These are phyloP conservation scores for Melanogaster broomeanus DNA, from an alignment of 768 basidiomycete genomes.

Conservation along the genomic window DNA sequence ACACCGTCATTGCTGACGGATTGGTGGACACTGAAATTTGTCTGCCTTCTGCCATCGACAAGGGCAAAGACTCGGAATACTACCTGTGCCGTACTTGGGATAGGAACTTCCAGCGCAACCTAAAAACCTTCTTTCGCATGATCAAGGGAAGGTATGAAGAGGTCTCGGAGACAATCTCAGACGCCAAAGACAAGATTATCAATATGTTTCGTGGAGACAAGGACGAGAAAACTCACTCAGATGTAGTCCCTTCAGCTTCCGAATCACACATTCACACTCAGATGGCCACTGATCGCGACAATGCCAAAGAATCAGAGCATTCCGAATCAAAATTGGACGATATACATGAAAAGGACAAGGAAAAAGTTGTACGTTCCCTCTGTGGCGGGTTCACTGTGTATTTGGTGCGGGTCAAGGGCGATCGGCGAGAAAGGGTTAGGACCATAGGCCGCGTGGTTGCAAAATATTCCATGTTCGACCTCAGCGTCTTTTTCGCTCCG, in stretches of 20 bases:
- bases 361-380: slow-evolving; percentile 16
- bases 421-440: slow-evolving; percentile 16
- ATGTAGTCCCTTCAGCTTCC: neutral
- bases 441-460: slow-evolving; percentile 11
- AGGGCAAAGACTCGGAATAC: slow-evolving; percentile 5
- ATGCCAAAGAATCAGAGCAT: neutral
- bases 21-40: slow-evolving; percentile 8
- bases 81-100: slow-evolving; percentile 25
- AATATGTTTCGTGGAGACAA: no score
- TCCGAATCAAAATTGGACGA: slow-evolving; percentile 3
- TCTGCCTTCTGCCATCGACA: neutral
- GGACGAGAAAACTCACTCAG: no score
- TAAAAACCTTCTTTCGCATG: slow-evolving; percentile 18
- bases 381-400: slow-evolving; percentile 15
- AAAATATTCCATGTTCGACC: slow-evolving; percentile 4
- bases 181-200: no score
- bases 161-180: no score
- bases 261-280: neutral
- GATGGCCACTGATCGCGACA: neutral
- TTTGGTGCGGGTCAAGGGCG: slow-evolving; percentile 14
- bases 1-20: slow-evolving; percentile 13
- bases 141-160: slow-evolving; percentile 13
- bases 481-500: no score
- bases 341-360: slow-evolving; percentile 14
- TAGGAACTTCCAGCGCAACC: slow-evolving; percentile 11